phyloP scores from a whole-genome alignment of 1,284 basidiomycete species.

The Trametes versicolor region DNA sequence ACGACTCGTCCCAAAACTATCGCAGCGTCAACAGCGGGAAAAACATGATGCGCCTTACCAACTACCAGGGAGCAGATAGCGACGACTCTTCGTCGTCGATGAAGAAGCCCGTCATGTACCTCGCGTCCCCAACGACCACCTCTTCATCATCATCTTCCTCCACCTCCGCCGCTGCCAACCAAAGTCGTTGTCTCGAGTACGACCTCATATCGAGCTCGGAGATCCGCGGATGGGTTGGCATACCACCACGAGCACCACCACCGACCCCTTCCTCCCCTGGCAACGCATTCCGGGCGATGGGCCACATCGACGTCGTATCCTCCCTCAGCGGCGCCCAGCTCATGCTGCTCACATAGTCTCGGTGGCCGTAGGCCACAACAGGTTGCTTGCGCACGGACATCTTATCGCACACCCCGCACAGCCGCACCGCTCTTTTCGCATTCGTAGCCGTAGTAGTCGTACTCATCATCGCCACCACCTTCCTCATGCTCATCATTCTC shows the following conservation, averaged over 20 bases:
- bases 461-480: background rate
- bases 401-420: background rate
- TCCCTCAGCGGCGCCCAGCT: slow-evolving; percentile 33
- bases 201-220: slow-evolving; percentile 33
- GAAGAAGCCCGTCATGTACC: slow-evolving; percentile 25
- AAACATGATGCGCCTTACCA: background rate
- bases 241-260: slow-evolving; percentile 25
- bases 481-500: background rate
- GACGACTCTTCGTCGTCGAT: background rate
- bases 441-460: slow-evolving; percentile 8
- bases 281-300: slow-evolving; percentile 18
- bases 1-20: slow-evolving; percentile 20
- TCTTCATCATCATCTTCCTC: background rate
- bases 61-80: background rate
- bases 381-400: background rate
- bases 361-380: background rate
- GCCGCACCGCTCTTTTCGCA: slow-evolving; percentile 6
- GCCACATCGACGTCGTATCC: slow-evolving; percentile 31
- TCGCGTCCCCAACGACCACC: slow-evolving; percentile 19
- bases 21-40: slow-evolving; percentile 3
- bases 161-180: background rate
- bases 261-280: background rate
- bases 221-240: slow-evolving; percentile 33
- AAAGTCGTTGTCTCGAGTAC: slow-evolving; percentile 32
- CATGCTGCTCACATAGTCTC: slow-evolving; percentile 28